Evolutionary conservation across 1,284 basidiomycete genomes (phyloP), one percentile per base, ranked within the genome.

Genomic region (Ustilago tritici): DNA sequence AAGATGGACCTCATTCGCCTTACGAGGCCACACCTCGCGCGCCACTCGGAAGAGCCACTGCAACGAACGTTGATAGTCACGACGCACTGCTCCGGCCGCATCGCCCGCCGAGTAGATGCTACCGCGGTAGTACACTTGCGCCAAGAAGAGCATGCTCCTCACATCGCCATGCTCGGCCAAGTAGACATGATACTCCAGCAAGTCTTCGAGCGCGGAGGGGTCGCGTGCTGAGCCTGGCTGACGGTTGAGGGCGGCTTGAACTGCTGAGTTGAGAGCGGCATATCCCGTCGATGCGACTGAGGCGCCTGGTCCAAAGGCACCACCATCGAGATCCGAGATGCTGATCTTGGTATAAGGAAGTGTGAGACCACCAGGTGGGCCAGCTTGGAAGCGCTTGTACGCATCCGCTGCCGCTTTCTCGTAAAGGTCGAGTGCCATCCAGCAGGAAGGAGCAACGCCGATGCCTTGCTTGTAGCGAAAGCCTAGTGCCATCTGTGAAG

Each of bases 391-490:
- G 67, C 89, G 88, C 3, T 87, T 87, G 87, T 93, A 94, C 8
- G 92, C 47, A 11, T 78, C 70, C 34, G 59, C 43, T 0, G 82
- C 84, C 14, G 74, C 77, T 19, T 69, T 64, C 38, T 85, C 82
- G 72, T 84, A 85, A 47, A 79, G 78, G 11, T 65, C 55, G 28
- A 85, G 74, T 38, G 82, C 72, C 11, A 69, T 52, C 43, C 41
- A 65, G 87, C 97, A 94, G 60, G 91, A 89, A 0, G 93, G 92
- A 7, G 73, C 64, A 7, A 81, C 78, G 32, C 95, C 94, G 69
- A 99, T 95, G 0, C 97, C 97, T 32, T 92, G 92, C 93, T 94
- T 97, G 84, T 95, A 92, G n/a, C 95, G 90, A 86, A 96, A 98
- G 0, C 92, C 97, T 43, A 99, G 88, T 0, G 94, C 91, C 93